phyloP scores from a whole-genome alignment of 345 rosid genomes.

The Erodium maritimum region DNA sequence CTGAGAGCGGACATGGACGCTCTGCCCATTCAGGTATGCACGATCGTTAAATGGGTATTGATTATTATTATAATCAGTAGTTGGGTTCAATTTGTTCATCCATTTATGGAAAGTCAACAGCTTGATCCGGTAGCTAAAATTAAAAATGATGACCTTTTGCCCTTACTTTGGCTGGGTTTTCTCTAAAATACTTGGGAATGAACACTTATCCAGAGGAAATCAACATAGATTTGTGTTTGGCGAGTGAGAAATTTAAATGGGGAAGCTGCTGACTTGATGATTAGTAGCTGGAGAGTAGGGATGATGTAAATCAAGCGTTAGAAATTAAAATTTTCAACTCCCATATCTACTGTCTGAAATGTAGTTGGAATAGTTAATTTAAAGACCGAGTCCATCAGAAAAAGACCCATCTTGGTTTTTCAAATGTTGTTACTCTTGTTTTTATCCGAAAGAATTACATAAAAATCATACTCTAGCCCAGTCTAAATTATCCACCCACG shows the following conservation, averaged over 20 bases:
- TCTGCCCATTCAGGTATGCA: slow-evolving; percentile 42
- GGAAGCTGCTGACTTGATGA: no score
- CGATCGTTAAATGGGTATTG: neutral
- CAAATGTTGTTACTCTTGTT: neutral
- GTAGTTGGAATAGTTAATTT: neutral
- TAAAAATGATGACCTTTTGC: no score
- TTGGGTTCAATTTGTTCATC: neutral
- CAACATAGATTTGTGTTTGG: no score
- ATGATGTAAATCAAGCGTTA: neutral
- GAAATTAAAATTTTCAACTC: neutral
- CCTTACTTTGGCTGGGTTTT: neutral
- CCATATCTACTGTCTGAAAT: neutral
- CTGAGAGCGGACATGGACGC: slow-evolving; percentile 73
- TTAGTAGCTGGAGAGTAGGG: no score
- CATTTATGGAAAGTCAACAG: neutral
- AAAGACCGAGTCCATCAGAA: neutral
- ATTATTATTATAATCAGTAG: neutral
- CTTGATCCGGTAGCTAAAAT: no score
- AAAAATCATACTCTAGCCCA: no score
- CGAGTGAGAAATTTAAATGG: neutral
- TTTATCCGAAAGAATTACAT: no score
- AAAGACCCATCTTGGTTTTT: neutral
- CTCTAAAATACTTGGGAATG: neutral
- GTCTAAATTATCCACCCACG: no score
- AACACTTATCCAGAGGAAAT: neutral